Base-by-base conservation (phyloP, 2,329 filamentous ascomycete species). In the Nemania abortiva region DNA sequence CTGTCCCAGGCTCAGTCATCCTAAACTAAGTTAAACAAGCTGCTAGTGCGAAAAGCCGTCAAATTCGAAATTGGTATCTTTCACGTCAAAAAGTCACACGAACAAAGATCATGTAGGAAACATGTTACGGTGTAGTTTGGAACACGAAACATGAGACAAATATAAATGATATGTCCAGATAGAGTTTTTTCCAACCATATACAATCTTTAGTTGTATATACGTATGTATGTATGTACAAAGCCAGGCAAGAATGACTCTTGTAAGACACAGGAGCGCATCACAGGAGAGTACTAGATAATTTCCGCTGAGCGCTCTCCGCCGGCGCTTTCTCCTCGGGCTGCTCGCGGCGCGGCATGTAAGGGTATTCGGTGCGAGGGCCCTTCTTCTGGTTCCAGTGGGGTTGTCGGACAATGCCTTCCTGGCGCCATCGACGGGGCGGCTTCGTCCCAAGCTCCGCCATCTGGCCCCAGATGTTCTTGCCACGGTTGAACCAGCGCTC, bases 401-500 rank as follows among this genome's bases (percentile, higher is more conserved):
- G 82, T 54, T 85, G 82, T 39, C 85, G 79, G 6, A 79, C 79
- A 53, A 88, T 79, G 34, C 87, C 87, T 77, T 87, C 86, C 9
- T 79, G 78, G 63, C 88, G 86, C 89, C 89, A 91, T 74, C 81
- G 85, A 74, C 80, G 81, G 6, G 89, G 89, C 59, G 89, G 88
- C 80, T 90, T 90, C 74, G 85, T 81, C 64, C 89, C 89, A 65
- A 90, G 79, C 74, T 85, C 89, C 0, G 88, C 88, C 82, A 86
- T 87, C 63, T 84, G 81, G 72, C 82, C 78, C 89, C 89, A 92
- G 65, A 91, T 84, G 57, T 79, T 77, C 80, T 86, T 84, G 67
- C 90, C 90, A 62, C 90, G 84, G 20, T 84, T 84, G 75, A 87
- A 86, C 90, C 90, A 92, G 27, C 90, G 82, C 73, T 83, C 81